Evolutionary conservation across 805 yeast genomes (phyloP), one percentile per base, ranked within the genome.

Genomic region (Ogataea philodendri): DNA sequence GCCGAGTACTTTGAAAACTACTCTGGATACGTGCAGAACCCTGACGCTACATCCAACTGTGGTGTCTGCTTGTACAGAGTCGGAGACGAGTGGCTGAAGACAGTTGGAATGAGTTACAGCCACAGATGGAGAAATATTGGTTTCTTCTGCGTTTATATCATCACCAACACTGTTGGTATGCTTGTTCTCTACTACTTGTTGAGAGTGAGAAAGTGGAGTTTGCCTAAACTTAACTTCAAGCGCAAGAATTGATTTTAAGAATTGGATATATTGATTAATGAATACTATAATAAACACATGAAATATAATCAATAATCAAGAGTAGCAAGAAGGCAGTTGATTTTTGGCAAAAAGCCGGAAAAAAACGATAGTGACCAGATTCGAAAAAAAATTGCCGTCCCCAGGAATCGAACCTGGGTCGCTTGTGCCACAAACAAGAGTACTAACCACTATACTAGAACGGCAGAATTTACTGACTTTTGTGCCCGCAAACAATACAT

Each of bases 81-180:
- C 33, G 77, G 76, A 30, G 78, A 74, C 49, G 66, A 68, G 15
- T 75, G 63, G 41, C 54, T 81, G 50, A 39, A 44, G 0, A 51
- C 63, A 8, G 59, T 76, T 29, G 65, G 68, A 32, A 63, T 74
- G 35, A 52, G 55, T 9, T 78, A 62, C 52, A 35, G 55, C 22
- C 57, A 74, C 34, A 58, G 79, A 32, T 81, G 87, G 85, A 71
- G 87, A 59, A 78, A 81, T 45, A 56, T 81, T 42, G 88, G 88
- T 2, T 63, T 81, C 38, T 66, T 69, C 56, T 70, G 74, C 63
- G 81, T 65, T 25, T 81, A 70, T 58, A 67, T 78, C 41, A 48
- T 58, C 10, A 75, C 78, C 66, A 79, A 81, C 42, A 19, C 69
- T 9, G 35, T 46, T 30, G 66, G 63, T 5, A 65, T 70, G 69